Base-by-base conservation (phyloP, 495 filamentous ascomycete genomes). In the Tuber microsphaerosporum region DNA sequence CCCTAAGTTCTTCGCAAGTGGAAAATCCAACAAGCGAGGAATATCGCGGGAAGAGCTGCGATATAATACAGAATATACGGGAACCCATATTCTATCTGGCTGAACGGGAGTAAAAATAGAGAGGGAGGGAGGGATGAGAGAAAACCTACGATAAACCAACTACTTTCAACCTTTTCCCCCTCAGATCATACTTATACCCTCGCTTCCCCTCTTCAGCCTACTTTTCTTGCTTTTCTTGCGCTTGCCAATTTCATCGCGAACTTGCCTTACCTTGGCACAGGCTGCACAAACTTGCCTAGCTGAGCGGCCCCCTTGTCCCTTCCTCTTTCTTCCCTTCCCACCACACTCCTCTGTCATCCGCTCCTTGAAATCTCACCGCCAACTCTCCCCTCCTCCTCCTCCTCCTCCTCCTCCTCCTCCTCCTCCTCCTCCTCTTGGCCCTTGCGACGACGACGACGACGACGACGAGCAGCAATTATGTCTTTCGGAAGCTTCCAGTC, bases 401-500 rank as follows among this genome's bases (percentile, higher is more conserved):
- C 2, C 16, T 16, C 65, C 43, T 37, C 41, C 6, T 20, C 69
- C 34, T 43, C 20, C 31, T 26, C 7, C 45, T 22, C 19, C 46
- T 10, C 20, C 34, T 31, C 41, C 42, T 37, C 42, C 68, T 39
- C 17, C 39, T 31, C 22, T 44, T 45, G 39, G 20, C 43, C 70
- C 43, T 68, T 46, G 26, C 65, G 42, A 69, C 71, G 44, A 44
- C 73, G 71, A 71, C 65, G 42, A 69, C 71, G 44, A 44, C 73
- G 71, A 71, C 80, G 46, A 72, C 46, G 71, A 70, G 19, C 74
- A 61, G 75, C 76, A 72, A 87, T 77, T 79, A 97, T 97, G 93
- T 92, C 90, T 48, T 97, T 97, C 85, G 94, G 94, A 70, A 90
- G 94, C 84, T 97, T 97, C 84, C 86, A 90, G 72, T 86, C 87